Evolutionary conservation across 2,329 filamentous ascomycete species (phyloP), one percentile per base, ranked within the genome.

Genomic region (Xylaria multiplex): DNA sequence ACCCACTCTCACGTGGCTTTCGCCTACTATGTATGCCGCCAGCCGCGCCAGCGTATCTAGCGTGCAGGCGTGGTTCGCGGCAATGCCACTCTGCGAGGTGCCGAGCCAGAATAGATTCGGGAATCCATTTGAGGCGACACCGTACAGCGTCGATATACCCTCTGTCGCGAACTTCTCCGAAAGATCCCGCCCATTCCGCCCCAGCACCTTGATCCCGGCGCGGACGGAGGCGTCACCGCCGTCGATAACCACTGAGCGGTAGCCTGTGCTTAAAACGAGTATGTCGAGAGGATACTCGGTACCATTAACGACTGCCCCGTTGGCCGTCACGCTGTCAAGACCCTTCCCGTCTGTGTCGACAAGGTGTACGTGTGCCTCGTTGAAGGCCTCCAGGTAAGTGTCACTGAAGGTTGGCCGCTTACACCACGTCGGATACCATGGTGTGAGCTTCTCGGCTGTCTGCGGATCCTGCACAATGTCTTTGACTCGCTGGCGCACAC

Each of bases 351-450:
- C 76, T 0, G 87, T 90, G 72, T 91, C 86, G 16, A 91, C 79
- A 0, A 91, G 82, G 6, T 81, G 80, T 3, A 91, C 88, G 70
- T 88, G 84, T 0, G 81, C 76, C 35, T 72, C 73, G 76, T 91
- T 91, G 81, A 90, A 91, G 0, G 83, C 70, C 2, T 80, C 72
- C 0, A 90, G 81, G 70, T 88, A 90, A 5, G 83, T 81, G 70
- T 90, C 86, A 75, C 86, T 86, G 76, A 89, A 90, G 46, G 80
- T 83, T 0, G 88, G 87, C 0, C 88, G 83, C 74, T 91, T 91
- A 79, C 88, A 91, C 82, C 85, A 89, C 0, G 77, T 76, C 0
- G 85, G 82, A 71, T 90, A 91, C 74, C 74, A 76, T 13, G 73
- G 71, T n/a, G 68, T 73, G 6, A 90, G 80, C 2, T 76, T 80